phyloP scores from a whole-genome alignment of 1,139 yeast genomes.

The Dujonia santamariae region DNA sequence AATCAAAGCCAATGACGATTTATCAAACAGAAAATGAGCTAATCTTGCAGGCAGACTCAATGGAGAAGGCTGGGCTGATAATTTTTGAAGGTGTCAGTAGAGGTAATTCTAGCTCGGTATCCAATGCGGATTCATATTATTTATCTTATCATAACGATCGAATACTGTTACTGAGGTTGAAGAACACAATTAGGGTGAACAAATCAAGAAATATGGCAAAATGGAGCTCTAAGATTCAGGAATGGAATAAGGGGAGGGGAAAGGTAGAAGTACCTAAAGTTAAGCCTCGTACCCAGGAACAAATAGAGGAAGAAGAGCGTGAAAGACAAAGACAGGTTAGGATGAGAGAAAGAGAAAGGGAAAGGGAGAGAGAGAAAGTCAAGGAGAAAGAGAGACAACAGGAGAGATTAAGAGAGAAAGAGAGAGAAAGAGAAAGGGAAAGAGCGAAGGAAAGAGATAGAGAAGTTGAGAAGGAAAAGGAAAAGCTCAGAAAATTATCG shows the following conservation, averaged over 20 bases:
- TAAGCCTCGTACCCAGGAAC: too few species aligned
- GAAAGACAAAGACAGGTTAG: too few species aligned
- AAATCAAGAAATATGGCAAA: constrained; percentile 33
- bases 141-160: constrained; percentile 19
- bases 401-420: too few species aligned
- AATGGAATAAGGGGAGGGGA: constrained; percentile 13
- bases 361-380: too few species aligned
- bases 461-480: too few species aligned
- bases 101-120: not conserved
- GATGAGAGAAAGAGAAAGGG: too few species aligned
- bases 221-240: constrained; percentile 14
- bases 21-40: constrained; percentile 36
- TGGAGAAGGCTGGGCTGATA: constrained; percentile 22
- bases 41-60: constrained; percentile 27
- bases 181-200: constrained; percentile 33
- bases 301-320: too few species aligned
- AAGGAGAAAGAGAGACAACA: too few species aligned
- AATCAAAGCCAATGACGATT: constrained; percentile 28
- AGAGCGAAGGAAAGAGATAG: too few species aligned
- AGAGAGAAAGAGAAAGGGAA: too few species aligned
- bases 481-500: not conserved
- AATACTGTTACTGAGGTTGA: constrained; percentile 24
- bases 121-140: constrained; percentile 29
- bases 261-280: constrained; percentile 1
- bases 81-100: constrained; percentile 38